These are phyloP conservation scores for Athelia sp. DNA, from an alignment of 1,284 basidiomycete species.

Conservation along the genomic window DNA sequence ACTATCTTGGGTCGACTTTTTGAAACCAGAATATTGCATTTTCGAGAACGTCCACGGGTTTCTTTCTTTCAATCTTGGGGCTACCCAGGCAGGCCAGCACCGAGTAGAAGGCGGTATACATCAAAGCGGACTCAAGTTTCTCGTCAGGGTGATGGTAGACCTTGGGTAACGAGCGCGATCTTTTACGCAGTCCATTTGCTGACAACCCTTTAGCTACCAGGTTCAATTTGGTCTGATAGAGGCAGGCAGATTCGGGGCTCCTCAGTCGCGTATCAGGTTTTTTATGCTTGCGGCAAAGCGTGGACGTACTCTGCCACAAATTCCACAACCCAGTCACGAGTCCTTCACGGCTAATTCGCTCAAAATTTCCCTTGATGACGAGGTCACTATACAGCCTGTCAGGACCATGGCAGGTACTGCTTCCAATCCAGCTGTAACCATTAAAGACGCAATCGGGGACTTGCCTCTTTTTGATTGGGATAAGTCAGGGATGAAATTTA, in stretches of 20 bases:
- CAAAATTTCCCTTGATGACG: slow-evolving; percentile 43
- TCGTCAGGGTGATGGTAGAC: slow-evolving; percentile 50
- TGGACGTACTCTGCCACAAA: slow-evolving; percentile 46
- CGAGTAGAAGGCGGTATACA: slow-evolving; percentile 52
- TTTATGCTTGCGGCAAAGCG: slow-evolving; percentile 60
- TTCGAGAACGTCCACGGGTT: slow-evolving; percentile 77
- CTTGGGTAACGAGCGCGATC: slow-evolving; percentile 51
- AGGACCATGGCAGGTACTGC: slow-evolving; percentile 40
- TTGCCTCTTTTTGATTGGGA: slow-evolving; percentile 68
- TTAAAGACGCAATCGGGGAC: slow-evolving; percentile 67
- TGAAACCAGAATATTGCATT: slow-evolving; percentile 53
- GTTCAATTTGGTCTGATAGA: slow-evolving; percentile 58
- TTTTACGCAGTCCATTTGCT: background rate
- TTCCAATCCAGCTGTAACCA: slow-evolving; percentile 47
- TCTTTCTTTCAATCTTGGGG: slow-evolving; percentile 47
- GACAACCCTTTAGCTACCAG: slow-evolving; percentile 50
- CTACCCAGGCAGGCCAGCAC: slow-evolving; percentile 41
- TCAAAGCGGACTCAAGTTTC: slow-evolving; percentile 64
- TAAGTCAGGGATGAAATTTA: background rate
- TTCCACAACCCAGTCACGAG: slow-evolving; percentile 69
- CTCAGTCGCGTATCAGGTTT: slow-evolving; percentile 65
- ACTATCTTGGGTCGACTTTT: slow-evolving; percentile 60
- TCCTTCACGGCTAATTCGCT: slow-evolving; percentile 42
- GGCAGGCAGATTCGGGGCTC: slow-evolving; percentile 69
- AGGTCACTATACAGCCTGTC: slow-evolving; percentile 38